phyloP scores from a whole-genome alignment of 2,329 filamentous ascomycete species.

The Colletotrichum sp. region DNA sequence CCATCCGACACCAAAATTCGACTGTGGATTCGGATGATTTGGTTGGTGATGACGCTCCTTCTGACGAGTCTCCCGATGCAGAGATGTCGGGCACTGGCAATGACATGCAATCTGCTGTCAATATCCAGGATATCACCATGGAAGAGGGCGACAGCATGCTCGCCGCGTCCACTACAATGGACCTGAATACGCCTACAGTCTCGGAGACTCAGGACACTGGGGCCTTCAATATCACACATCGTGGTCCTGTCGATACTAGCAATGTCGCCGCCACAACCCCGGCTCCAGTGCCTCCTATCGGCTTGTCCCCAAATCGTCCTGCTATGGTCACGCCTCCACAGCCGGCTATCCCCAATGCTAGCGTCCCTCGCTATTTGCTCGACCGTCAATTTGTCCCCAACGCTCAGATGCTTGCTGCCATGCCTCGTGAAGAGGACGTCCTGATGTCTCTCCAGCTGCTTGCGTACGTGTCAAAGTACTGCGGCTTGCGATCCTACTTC shows the following conservation, averaged over 20 bases:
- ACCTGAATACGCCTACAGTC: slow-evolving; percentile 77
- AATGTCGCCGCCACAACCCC: slow-evolving; percentile 76
- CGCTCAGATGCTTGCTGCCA: slow-evolving; percentile 80
- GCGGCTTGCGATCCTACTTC: slow-evolving; percentile 93
- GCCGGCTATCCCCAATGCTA: slow-evolving; percentile 72
- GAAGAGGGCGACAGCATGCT: slow-evolving; percentile 83
- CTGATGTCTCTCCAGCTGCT: slow-evolving; percentile 96
- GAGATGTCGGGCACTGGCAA: slow-evolving; percentile 77
- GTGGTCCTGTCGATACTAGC: slow-evolving; percentile 82
- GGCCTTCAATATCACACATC: slow-evolving; percentile 93
- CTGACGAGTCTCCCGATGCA: slow-evolving; percentile 77
- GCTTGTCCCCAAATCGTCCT: slow-evolving; percentile 76
- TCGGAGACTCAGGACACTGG: slow-evolving; percentile 88
- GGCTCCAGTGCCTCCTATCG: slow-evolving; percentile 68
- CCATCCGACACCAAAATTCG: slow-evolving; percentile 88
- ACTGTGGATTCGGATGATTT: slow-evolving; percentile 89
- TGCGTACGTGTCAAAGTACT: slow-evolving; percentile 98
- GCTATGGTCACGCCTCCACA: slow-evolving; percentile 75
- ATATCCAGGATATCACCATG: slow-evolving; percentile 82
- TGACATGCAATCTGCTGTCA: slow-evolving; percentile 81
- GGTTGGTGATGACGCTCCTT: slow-evolving; percentile 80
- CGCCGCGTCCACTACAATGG: slow-evolving; percentile 70
- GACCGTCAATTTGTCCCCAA: slow-evolving; percentile 74
- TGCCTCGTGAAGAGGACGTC: slow-evolving; percentile 97
- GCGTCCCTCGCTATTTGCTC: slow-evolving; percentile 79